Conservation (phyloP, 1,284 basidiomycete species). For the Ganoderma lingzhi region DNA sequence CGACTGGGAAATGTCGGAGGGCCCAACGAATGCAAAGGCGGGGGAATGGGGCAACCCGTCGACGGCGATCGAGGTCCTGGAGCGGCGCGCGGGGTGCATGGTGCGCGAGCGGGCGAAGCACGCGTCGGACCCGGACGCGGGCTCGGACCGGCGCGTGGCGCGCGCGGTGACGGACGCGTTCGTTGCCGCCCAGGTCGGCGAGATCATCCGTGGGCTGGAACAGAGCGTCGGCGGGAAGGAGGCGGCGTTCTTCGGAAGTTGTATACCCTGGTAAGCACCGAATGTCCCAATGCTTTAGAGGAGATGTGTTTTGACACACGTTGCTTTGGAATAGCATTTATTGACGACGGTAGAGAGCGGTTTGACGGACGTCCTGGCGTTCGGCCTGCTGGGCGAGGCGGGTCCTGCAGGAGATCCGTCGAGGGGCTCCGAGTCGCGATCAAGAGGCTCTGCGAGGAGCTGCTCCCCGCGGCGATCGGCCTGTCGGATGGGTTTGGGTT, state of each 20-base stretch:
- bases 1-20: constrained; percentile 43
- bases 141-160: constrained; percentile 63
- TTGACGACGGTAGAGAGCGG: constrained; percentile 64
- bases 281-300: too few species aligned
- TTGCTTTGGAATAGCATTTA: constrained; percentile 64
- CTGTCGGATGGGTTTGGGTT: constrained; percentile 82
- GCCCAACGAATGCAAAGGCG: background rate
- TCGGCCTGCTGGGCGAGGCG: constrained; percentile 49
- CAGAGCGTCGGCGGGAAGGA: constrained; percentile 42
- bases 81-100: constrained; percentile 68
- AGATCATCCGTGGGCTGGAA: constrained; percentile 50
- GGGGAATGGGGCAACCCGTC: constrained; percentile 41
- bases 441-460: constrained; percentile 53
- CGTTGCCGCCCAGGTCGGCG: constrained; percentile 60
- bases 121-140: constrained; percentile 53
- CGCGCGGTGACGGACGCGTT: constrained; percentile 76
- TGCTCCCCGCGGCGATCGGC: constrained; percentile 75
- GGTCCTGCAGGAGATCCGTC: constrained; percentile 50
- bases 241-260: constrained; percentile 50
- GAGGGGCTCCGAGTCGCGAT: constrained; percentile 64
- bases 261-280: constrained; percentile 56
- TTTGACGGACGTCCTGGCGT: constrained; percentile 66
- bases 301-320: too few species aligned
- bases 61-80: constrained; percentile 56
- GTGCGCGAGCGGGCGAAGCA: constrained; percentile 58